Conservation (phyloP, 2,329 filamentous ascomycete species). For the Acrodontium crateriforme region DNA sequence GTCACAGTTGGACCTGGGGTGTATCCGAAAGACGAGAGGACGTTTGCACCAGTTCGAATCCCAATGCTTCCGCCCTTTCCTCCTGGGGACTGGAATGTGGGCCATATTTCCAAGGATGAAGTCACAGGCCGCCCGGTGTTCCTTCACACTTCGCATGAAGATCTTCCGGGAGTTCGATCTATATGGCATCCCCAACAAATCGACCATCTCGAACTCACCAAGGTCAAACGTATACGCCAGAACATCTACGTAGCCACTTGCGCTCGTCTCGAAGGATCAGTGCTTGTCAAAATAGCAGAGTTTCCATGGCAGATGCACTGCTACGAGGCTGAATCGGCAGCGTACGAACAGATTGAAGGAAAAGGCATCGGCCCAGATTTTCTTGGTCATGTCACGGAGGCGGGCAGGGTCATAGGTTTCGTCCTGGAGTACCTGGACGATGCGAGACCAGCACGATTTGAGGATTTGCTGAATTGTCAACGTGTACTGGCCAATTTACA, state of each 20-base stretch:
- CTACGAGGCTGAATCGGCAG: constrained; percentile 24
- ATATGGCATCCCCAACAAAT: constrained; percentile 20
- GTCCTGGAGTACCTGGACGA: constrained; percentile 20
- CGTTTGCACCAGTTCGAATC: constrained; percentile 14
- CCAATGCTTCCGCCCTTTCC: constrained; percentile 26
- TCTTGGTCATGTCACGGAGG: constrained; percentile 27
- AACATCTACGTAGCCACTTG: constrained; percentile 10
- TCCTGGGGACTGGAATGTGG: constrained; percentile 29
- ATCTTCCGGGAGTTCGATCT: constrained; percentile 21
- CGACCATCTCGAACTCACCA: constrained; percentile 17
- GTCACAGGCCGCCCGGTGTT: constrained; percentile 12
- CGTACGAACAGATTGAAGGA: constrained; percentile 25
- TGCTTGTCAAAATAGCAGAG: constrained; percentile 27
- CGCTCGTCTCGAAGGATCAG: too few species aligned
- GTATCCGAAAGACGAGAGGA: constrained; percentile 20
- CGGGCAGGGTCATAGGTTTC: constrained; percentile 28
- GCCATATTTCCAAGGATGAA: constrained; percentile 19
- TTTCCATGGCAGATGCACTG: constrained; percentile 27
- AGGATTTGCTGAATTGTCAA: constrained; percentile 20
- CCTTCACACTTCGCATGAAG: background rate
- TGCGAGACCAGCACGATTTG: constrained; percentile 13
- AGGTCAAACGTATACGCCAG: constrained; percentile 4
- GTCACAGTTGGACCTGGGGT: constrained; percentile 25
- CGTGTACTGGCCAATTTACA: constrained; percentile 20
- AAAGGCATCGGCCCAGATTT: constrained; percentile 25